phyloP scores from a whole-genome alignment of 768 basidiomycete species.

The Postia placenta region DNA sequence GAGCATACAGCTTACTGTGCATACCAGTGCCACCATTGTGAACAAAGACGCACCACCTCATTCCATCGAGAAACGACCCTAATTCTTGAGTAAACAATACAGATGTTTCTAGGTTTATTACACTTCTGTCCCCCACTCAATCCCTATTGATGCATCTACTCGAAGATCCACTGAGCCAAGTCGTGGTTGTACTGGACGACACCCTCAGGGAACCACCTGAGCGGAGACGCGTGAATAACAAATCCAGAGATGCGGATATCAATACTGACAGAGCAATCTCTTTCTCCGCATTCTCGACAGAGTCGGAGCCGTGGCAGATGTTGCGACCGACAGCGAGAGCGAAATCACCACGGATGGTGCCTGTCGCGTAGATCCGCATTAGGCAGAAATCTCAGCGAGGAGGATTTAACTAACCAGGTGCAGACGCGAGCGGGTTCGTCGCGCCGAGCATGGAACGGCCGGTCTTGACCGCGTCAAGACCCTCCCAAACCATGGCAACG shows the following conservation, averaged over 20 bases:
- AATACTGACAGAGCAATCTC: constrained; percentile 82
- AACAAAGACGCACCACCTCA: background rate
- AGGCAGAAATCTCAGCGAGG: background rate
- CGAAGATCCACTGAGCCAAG: constrained; percentile 71
- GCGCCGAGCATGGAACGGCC: constrained; percentile 94
- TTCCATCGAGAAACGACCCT: background rate
- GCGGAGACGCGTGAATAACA: constrained; percentile 8
- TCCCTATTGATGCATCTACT: constrained; percentile 38
- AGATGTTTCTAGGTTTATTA: constrained; percentile 3
- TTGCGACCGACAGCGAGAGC: constrained; percentile 93
- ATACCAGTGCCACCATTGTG: no score
- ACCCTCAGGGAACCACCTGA: constrained; percentile 91
- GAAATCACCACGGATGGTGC: constrained; percentile 95
- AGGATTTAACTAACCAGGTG: constrained; percentile 53
- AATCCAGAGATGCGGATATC: background rate
- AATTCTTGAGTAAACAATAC: constrained; percentile 1
- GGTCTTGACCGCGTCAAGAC: constrained; percentile 90
- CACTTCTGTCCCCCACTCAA: constrained; percentile 4
- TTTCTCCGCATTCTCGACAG: constrained; percentile 86
- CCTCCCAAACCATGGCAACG: constrained; percentile 94
- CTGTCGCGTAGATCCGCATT: constrained; percentile 29
- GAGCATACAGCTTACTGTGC: background rate
- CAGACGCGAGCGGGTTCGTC: constrained; percentile 91
- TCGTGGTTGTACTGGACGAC: constrained; percentile 62
- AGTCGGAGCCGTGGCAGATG: constrained; percentile 89